phyloP scores from a whole-genome alignment of 441 rosid genomes.

The Pelargonium exstipulatum region DNA sequence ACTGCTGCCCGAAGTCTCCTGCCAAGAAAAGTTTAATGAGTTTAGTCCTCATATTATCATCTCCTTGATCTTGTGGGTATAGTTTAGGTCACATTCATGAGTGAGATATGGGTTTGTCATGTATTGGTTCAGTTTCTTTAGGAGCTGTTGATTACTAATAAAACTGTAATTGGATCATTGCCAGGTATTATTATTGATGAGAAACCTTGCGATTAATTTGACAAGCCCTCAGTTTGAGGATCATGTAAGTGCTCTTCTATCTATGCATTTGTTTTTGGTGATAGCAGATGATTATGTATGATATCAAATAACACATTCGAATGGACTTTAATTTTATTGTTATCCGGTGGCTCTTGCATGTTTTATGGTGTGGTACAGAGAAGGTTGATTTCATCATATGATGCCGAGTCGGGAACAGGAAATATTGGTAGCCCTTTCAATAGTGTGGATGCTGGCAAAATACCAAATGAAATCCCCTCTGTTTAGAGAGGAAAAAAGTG shows the following conservation, averaged over 20 bases:
- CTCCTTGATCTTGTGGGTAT: no score
- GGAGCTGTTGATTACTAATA: neutral
- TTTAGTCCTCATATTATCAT: no score
- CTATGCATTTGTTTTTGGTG: neutral
- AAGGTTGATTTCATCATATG: neutral
- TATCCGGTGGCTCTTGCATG: no score
- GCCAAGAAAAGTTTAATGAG: no score
- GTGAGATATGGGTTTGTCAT: neutral
- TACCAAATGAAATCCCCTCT: neutral
- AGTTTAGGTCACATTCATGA: no score
- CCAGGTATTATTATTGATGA: conserved; percentile 3
- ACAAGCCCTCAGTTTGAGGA: conserved; percentile 5
- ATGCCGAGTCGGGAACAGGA: neutral
- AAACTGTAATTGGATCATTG: neutral
- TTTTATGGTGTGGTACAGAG: neutral
- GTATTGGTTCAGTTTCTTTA: neutral
- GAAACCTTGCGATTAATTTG: neutral
- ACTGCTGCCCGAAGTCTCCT: no score
- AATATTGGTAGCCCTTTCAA: neutral
- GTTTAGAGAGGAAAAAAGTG: neutral
- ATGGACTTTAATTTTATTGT: no score
- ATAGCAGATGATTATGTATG: no score
- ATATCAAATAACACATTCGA: no score
- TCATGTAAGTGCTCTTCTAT: neutral
- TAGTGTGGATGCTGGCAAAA: neutral